Evolutionary conservation across 768 basidiomycete genomes (phyloP), one percentile per base, ranked within the genome.

Genomic region (Boletus vermiculosoides): DNA sequence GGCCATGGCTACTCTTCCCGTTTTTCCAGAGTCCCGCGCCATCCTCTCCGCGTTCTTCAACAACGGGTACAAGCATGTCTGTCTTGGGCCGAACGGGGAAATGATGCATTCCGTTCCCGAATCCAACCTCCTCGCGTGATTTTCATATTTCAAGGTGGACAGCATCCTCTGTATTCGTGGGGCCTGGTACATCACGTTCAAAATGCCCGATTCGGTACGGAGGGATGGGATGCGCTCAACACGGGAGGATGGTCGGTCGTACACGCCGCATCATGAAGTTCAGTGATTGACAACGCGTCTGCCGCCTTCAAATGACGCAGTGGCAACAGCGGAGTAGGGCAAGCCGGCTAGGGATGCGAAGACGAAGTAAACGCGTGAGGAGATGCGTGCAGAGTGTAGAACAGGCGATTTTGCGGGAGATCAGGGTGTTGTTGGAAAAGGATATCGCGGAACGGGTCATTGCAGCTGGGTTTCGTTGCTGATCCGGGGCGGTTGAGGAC

Each of bases 121-220:
- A 66, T 84, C 83, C 37, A 85, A 88, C 58, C 83, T 94, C n/a
- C 67, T 72, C 58, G 30, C 30, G 30, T 30, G 9, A 7, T 30
- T 30, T 66, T 77, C 79, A 37, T 82, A 78, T 48, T 92, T 92
- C 72, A 78, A 83, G 58, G 81, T 89, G n/a, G 84, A 92, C 48
- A 79, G 83, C 79, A n/a, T n/a, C n/a, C n/a, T n/a, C n/a, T n/a
- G 30, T 30, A 9, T 10, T 30, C 2, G 30, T 9, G 30, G 30
- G 30, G 9, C 30, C 30, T 9, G 91, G 78, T 94, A 94, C 67
- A 80, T 94, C 58, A 88, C 92, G 5, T 98, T 97, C 69, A 66
- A 74, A 20, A 81, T 82, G 5, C 67, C 77, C 3, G 82, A 82
- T 53, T 69, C 80, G 0, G 93, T 93, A 0, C 77, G 83, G 30